These are phyloP conservation scores for Magnusiomyces magnusii DNA, from an alignment of 1,139 yeast species.

Conservation along the genomic window DNA sequence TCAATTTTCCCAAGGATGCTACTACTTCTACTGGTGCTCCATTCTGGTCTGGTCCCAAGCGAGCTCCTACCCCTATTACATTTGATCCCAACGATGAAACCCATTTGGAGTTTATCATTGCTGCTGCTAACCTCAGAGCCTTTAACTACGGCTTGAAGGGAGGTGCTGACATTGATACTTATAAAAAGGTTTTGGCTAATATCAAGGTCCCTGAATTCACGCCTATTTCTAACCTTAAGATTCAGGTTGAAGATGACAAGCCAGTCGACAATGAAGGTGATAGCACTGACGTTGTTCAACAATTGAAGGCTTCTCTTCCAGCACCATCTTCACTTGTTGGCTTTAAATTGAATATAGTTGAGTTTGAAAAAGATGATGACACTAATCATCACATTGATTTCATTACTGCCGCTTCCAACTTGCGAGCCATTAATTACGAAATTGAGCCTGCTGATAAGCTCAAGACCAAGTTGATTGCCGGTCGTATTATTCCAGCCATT, in stretches of 20 bases:
- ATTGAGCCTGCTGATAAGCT: conserved; percentile 54
- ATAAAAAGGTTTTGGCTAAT: conserved; percentile 42
- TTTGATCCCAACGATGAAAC: conserved; percentile 71
- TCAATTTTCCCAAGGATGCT: conserved; percentile 86
- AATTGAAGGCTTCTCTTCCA: conserved; percentile 72
- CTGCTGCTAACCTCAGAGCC: conserved; percentile 89
- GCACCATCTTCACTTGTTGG: conserved; percentile 87
- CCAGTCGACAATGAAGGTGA: conserved; percentile 39
- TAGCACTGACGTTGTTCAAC: conserved; percentile 43
- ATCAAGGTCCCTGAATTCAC: conserved; percentile 57
- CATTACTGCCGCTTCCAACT: conserved; percentile 90
- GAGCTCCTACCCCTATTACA: conserved; percentile 80
- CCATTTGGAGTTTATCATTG: conserved; percentile 76
- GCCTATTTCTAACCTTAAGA: conserved; percentile 69
- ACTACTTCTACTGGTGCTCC: conserved; percentile 85
- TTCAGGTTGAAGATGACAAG: conserved; percentile 88
- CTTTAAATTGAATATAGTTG: conserved; percentile 75
- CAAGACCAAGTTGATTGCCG: conserved; percentile 71
- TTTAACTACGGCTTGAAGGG: conserved; percentile 73
- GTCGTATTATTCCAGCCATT: conserved; percentile 96
- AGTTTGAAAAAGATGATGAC: conserved; percentile 97
- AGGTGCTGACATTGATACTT: conserved; percentile 38
- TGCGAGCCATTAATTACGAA: conserved; percentile 87
- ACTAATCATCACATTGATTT: conserved; percentile 94
- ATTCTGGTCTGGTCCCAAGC: conserved; percentile 97